Conservation (phyloP, 2,329 filamentous ascomycete genomes). For the Colletotrichum agaves region DNA sequence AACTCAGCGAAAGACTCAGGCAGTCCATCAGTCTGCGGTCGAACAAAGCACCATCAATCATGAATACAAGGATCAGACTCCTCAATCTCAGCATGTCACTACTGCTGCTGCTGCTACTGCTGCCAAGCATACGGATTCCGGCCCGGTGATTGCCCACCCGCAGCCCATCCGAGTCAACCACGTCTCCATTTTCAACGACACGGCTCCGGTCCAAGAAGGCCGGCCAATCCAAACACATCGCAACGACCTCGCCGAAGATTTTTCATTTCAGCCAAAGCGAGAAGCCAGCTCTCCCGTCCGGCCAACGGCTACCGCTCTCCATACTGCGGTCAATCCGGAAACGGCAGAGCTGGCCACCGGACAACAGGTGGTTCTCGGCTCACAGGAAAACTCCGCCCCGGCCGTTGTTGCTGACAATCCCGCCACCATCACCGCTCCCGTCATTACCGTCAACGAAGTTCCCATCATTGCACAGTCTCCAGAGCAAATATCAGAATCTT, state of each 20-base stretch:
- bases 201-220: constrained; percentile 3
- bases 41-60: constrained; percentile 14
- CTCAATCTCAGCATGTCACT: background rate
- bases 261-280: constrained; percentile 26
- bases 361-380: constrained; percentile 9
- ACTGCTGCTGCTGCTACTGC: background rate
- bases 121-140: constrained; percentile 5
- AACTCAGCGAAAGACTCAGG: constrained; percentile 20
- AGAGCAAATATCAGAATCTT: background rate
- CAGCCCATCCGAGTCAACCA: constrained; percentile 36
- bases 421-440: background rate
- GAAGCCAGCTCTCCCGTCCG: constrained; percentile 34
- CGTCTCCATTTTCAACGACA: constrained; percentile 31
- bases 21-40: background rate
- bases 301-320: constrained; percentile 14
- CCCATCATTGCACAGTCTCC: background rate
- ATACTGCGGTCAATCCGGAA: constrained; percentile 27
- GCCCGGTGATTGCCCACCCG: constrained; percentile 35
- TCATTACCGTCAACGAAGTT: background rate
- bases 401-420: constrained; percentile 9
- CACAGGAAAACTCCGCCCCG: constrained; percentile 27
- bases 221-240: background rate
- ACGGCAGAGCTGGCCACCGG: constrained; percentile 24
- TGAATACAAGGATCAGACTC: constrained; percentile 1
- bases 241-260: constrained; percentile 6